Percentiles rank a stretch among this genome's conserved stretches.
Evolutionary conservation across 2,329 filamentous ascomycete genomes (phyloP).

Genomic region (Zymoseptoria crescenta): DNA sequence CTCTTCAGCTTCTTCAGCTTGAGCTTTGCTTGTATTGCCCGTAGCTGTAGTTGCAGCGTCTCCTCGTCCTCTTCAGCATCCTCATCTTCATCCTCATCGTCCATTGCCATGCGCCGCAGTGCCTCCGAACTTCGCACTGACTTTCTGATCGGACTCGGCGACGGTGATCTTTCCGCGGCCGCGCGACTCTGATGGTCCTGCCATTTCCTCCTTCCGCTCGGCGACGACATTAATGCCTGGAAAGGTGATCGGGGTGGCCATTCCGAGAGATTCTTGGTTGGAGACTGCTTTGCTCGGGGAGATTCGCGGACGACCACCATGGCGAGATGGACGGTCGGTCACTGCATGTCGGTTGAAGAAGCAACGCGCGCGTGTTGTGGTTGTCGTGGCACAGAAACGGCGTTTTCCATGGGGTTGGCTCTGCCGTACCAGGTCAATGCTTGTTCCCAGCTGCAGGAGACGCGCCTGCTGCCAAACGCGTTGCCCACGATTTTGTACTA

Average conservation of each 20-base stretch:
- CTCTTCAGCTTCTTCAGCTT: conserved; percentile 68
- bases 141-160: conserved; percentile 49
- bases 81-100: conserved; percentile 30
- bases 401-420: background rate
- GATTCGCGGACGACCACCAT: conserved; percentile 43
- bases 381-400: background rate
- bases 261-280: conserved; percentile 35
- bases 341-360: background rate
- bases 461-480: background rate
- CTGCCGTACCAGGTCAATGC: background rate
- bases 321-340: background rate
- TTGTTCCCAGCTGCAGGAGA: background rate
- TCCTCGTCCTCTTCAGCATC: conserved; percentile 62
- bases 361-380: background rate
- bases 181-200: conserved; percentile 56
- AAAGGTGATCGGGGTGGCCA: conserved; percentile 59
- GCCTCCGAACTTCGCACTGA: conserved; percentile 21
- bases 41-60: conserved; percentile 69
- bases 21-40: conserved; percentile 80
- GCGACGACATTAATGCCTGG: conserved; percentile 59
- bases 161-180: conserved; percentile 29
- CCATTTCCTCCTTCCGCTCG: conserved; percentile 69
- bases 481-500: background rate
- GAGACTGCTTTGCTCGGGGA: conserved; percentile 37
- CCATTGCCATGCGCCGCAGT: conserved; percentile 24